A percentile compares a stretch with the other conserved stretches of the same genome.
phyloP scores from a whole-genome alignment of 164 flowering plant genomes.

The Nymphaea colorata region DNA sequence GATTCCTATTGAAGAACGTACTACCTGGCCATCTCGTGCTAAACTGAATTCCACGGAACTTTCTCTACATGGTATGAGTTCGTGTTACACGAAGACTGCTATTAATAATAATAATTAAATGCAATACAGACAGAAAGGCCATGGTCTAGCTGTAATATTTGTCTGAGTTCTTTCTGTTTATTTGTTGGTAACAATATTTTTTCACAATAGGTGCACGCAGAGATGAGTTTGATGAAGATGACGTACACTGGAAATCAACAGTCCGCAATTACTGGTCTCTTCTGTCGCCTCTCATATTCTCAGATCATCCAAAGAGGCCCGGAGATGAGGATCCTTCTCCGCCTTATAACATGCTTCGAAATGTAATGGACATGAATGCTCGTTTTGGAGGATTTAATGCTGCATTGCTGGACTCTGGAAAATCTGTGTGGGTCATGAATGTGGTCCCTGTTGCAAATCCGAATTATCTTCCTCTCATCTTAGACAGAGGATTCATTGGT shows the following conservation, averaged over 20 bases:
- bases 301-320: constrained; percentile 98
- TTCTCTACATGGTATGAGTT: not conserved
- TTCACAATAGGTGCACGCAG: constrained; percentile 40
- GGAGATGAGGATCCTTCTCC: constrained; percentile 99
- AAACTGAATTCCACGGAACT: constrained; percentile 53
- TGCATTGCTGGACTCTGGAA: constrained; percentile 68
- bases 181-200: not conserved
- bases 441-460: constrained; percentile 73
- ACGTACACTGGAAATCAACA: constrained; percentile 41
- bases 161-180: not conserved
- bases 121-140: not conserved
- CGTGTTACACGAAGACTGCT: not conserved
- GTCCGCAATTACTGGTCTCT: constrained; percentile 87
- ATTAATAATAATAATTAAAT: too few species aligned
- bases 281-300: constrained; percentile 86
- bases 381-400: constrained; percentile 85
- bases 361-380: constrained; percentile 97
- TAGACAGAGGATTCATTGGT: constrained; percentile 87
- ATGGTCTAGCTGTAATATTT: not conserved
- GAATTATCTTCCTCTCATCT: constrained; percentile 73
- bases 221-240: constrained; percentile 66
- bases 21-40: constrained; percentile 77
- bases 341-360: constrained; percentile 92
- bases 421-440: constrained; percentile 97
- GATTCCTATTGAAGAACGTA: constrained; percentile 65